Conservation (phyloP, 1,139 yeast species). For the Geotrichum citri-aurantii region DNA sequence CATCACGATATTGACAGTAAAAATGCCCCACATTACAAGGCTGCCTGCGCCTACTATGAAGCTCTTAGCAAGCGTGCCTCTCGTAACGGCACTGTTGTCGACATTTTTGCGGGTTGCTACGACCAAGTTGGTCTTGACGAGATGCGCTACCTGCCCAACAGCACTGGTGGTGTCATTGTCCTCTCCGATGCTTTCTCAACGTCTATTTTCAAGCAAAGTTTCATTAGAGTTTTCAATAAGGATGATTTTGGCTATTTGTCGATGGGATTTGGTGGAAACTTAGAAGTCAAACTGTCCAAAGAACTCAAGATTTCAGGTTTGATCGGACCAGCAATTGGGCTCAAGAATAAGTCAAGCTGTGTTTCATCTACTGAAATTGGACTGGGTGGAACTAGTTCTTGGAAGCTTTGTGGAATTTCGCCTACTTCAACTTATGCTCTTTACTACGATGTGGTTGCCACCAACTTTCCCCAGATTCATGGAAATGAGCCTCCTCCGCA, state of each 20-base stretch:
- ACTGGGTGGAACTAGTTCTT: constrained; percentile 83
- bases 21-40: constrained; percentile 61
- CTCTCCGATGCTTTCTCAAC: constrained; percentile 95
- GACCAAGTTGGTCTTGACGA: constrained; percentile 98
- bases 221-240: constrained; percentile 76
- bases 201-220: constrained; percentile 90
- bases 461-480: constrained; percentile 43
- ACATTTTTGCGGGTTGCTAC: constrained; percentile 94
- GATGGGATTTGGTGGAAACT: constrained; percentile 62
- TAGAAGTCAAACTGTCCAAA: constrained; percentile 83
- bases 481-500: constrained; percentile 77
- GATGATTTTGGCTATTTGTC: constrained; percentile 69
- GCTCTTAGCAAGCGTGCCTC: constrained; percentile 67
- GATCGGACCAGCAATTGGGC: constrained; percentile 87
- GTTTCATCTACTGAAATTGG: constrained; percentile 94
- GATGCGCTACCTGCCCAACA: constrained; percentile 83
- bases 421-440: constrained; percentile 87
- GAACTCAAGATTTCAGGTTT: constrained; percentile 88
- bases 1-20: constrained; percentile 84
- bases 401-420: constrained; percentile 78
- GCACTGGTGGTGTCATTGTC: constrained; percentile 90
- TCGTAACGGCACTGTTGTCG: constrained; percentile 80
- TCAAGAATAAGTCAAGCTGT: constrained; percentile 46
- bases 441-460: constrained; percentile 66
- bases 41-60: constrained; percentile 84